Evolutionary conservation across 768 basidiomycete species (phyloP), one percentile per base, ranked within the genome.

Genomic region (Galerina sulciceps): DNA sequence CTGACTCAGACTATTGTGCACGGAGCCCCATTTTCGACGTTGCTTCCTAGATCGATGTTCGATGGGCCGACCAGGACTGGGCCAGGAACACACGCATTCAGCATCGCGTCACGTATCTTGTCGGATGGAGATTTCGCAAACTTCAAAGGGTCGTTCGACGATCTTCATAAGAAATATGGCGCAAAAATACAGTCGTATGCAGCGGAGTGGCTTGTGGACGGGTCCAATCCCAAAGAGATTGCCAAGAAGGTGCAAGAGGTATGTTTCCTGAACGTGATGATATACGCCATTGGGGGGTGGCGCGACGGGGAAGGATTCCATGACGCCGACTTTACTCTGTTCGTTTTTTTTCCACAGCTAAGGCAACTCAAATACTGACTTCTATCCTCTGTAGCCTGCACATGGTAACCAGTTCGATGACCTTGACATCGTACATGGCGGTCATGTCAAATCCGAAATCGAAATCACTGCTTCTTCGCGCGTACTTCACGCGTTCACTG

Each of bases 401-500:
- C 47, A 47, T 61, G 18, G 42, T 64, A 37, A 64, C 63, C 34
- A 50, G 46, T 15, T 64, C 63, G 13, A 14, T 64, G 34, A 50
- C 53, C 53, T 36, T 64, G 15, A 38, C 63, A 11, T 45, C 59
- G 34, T 40, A 55, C 40, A 55, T 51, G 42, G 60, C 55, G n/a
- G 51, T 55, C 41, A 20, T 64, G 18, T 51, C 59, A 15, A 36
- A 36, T 22, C 50, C 53, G 11, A 58, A 34, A 14, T 50, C 52
- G 52, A 50, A 55, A 22, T 44, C 43, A 23, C 60, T 64, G 23
- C 52, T 62, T 17, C 56, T 64, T n/a, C 56, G 60, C 34, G 42
- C 51, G 17, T 64, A 64, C 45, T 56, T 64, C 31, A 42, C 56
- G 20, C n/a, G 17, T 38, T 55, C 46, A 20, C 23, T 76, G 17